Evolutionary conservation across 768 basidiomycete species (phyloP).

Genomic region (Rhodocollybia butyracea): DNA sequence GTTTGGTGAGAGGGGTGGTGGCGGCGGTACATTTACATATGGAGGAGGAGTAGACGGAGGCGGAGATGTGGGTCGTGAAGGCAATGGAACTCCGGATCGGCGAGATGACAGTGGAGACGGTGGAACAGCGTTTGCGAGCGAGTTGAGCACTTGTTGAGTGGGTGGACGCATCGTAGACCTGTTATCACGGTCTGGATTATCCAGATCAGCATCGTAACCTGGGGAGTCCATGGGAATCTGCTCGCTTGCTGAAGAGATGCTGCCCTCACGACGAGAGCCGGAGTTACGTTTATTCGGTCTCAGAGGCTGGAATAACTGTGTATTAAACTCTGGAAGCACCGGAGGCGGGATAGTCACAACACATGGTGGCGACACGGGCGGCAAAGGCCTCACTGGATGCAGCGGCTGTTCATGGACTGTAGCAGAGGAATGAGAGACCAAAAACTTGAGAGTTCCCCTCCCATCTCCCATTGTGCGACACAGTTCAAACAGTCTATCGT

Average conservation of each 20-base stretch:
- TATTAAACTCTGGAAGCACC: slow-evolving; percentile 38
- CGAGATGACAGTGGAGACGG: slow-evolving; percentile 38
- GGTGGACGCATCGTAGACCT: slow-evolving; percentile 40
- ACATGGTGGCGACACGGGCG: slow-evolving; percentile 28
- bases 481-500: slow-evolving; percentile 68
- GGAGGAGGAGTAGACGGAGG: slow-evolving; percentile 34
- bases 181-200: slow-evolving; percentile 52
- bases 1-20: slow-evolving; percentile 46
- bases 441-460: slow-evolving; percentile 79
- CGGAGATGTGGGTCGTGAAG: slow-evolving; percentile 28
- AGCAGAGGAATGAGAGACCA: slow-evolving; percentile 67
- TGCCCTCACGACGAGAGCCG: slow-evolving; percentile 62
- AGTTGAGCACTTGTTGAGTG: slow-evolving; percentile 26
- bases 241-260: slow-evolving; percentile 64
- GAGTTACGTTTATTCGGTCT: slow-evolving; percentile 51
- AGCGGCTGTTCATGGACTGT: slow-evolving; percentile 52
- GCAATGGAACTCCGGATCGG: slow-evolving; percentile 28
- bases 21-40: slow-evolving; percentile 30
- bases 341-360: slow-evolving; percentile 52
- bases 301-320: slow-evolving; percentile 39
- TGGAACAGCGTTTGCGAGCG: slow-evolving; percentile 24
- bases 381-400: slow-evolving; percentile 30
- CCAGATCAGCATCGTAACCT: slow-evolving; percentile 74
- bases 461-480: slow-evolving; percentile 73
- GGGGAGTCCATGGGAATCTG: slow-evolving; percentile 48